Conservation (phyloP, 495 filamentous ascomycete species). For the Amorphotheca resinae region DNA sequence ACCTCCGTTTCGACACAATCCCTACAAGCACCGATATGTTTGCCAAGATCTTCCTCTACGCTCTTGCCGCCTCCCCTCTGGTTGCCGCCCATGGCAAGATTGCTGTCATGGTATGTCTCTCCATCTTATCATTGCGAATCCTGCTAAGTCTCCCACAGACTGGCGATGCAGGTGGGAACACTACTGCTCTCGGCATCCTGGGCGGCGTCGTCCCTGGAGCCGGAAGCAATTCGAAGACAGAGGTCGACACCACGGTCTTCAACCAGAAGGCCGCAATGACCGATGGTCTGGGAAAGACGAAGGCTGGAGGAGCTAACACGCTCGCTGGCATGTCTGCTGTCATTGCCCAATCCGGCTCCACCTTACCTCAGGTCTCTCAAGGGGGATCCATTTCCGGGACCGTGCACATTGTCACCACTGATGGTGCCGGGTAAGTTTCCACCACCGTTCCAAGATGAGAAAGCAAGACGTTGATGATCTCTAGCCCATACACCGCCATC, state of each 20-base stretch:
- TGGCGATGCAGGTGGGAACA: conserved; percentile 22
- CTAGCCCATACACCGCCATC: conserved; percentile 25
- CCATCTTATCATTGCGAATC: neutral
- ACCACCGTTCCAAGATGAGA: neutral
- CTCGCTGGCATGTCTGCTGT: conserved; percentile 16
- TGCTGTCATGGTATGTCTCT: conserved; percentile 16
- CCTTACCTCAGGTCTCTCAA: conserved; percentile 25
- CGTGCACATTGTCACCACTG: conserved; percentile 29
- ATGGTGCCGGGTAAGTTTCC: conserved; percentile 20
- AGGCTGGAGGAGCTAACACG: conserved; percentile 15
- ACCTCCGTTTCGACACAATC: no score
- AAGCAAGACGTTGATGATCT: neutral
- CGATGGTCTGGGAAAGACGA: conserved; percentile 19
- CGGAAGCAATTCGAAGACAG: conserved; percentile 16
- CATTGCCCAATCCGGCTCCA: conserved; percentile 25
- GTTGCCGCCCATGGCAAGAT: conserved; percentile 22
- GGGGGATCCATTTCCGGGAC: conserved; percentile 25
- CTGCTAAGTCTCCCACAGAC: conserved; percentile 16
- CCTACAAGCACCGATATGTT: no score
- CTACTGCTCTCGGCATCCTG: conserved; percentile 19
- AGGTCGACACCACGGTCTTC: conserved; percentile 22
- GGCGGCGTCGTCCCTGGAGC: conserved; percentile 18
- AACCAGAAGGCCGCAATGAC: conserved; percentile 10
- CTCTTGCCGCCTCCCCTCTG: conserved; percentile 19
- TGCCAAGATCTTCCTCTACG: conserved; percentile 16